These are phyloP conservation scores for Eucalyptus victrix DNA, from an alignment of 345 rosid genomes.

Conservation along the genomic window DNA sequence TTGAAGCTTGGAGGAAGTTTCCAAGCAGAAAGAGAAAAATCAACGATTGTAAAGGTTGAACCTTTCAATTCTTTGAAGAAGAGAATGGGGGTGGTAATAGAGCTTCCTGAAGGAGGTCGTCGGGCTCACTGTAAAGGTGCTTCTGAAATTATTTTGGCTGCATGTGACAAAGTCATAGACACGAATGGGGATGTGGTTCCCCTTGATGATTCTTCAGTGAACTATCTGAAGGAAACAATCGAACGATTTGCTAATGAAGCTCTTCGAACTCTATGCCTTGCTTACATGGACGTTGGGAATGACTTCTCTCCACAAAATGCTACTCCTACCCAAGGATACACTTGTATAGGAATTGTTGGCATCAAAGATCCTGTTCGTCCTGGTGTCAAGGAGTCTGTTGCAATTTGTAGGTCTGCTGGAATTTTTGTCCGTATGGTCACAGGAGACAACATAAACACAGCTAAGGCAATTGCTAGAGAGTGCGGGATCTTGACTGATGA, in stretches of 20 bases:
- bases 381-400: conserved; percentile 80
- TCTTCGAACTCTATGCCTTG: conserved; percentile 92
- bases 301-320: conserved; percentile 35
- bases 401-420: conserved; percentile 78
- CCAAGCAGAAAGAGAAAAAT: conserved; percentile 32
- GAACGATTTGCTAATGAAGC: conserved; percentile 84
- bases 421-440: conserved; percentile 80
- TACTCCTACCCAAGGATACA: conserved; percentile 48
- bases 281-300: conserved; percentile 52
- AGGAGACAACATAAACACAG: conserved; percentile 82
- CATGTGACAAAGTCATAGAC: conserved; percentile 65
- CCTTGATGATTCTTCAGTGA: conserved; percentile 37
- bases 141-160: conserved; percentile 65
- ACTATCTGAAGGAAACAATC: conserved; percentile 34
- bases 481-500: conserved; percentile 68
- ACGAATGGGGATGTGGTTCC: conserved; percentile 64
- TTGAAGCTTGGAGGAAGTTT: conserved; percentile 74
- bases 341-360: conserved; percentile 74
- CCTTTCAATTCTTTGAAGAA: conserved; percentile 87
- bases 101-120: conserved; percentile 54
- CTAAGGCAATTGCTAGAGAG: conserved; percentile 87
- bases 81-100: conserved; percentile 74
- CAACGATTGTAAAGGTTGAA: conserved; percentile 65
- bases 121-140: conserved; percentile 84
- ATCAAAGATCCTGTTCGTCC: conserved; percentile 83